Conservation (phyloP, 352 stramenopile genomes). For the Phytophthora citrophthora region DNA sequence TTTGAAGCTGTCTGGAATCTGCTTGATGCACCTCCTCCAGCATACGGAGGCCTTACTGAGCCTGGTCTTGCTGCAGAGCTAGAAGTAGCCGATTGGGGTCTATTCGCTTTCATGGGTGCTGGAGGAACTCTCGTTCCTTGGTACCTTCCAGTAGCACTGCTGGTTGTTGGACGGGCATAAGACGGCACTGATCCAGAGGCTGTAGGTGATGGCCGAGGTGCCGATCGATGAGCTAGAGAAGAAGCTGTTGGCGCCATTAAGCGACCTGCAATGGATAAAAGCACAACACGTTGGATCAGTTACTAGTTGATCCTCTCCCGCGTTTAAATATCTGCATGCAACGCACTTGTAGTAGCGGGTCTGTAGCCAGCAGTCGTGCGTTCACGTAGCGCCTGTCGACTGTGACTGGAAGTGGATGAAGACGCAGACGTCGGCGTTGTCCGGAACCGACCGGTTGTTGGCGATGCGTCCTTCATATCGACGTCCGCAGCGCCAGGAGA, state of each 20-base stretch:
- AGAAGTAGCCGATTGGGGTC: conserved; percentile 25
- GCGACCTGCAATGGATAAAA: conserved; percentile 18
- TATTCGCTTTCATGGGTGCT: conserved; percentile 32
- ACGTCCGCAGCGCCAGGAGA: conserved; percentile 27
- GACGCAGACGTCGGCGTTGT: conserved; percentile 21
- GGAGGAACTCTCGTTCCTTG: conserved; percentile 33
- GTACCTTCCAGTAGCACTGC: conserved; percentile 33
- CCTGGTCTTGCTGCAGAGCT: conserved; percentile 12
- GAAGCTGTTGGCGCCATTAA: conserved; percentile 38
- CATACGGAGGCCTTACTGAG: conserved; percentile 2
- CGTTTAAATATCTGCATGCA: neutral
- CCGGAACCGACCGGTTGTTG: conserved; percentile 6
- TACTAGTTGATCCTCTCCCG: conserved; percentile 8
- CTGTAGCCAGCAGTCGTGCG: conserved; percentile 14
- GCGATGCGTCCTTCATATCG: conserved; percentile 45
- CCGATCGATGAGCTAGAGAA: conserved; percentile 34
- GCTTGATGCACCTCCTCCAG: conserved; percentile 12
- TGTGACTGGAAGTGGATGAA: conserved; percentile 10
- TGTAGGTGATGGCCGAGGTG: conserved; percentile 6
- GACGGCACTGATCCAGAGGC: conserved; percentile 22
- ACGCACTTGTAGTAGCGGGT: conserved; percentile 31
- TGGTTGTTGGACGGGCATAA: conserved; percentile 35
- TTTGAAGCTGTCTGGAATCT: conserved; percentile 21
- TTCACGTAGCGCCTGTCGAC: conserved; percentile 23
- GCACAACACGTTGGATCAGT: conserved; percentile 14